These are phyloP conservation scores for Cardamine chenopodiifolia DNA, from an alignment of 345 rosid species.

Conservation along the genomic window DNA sequence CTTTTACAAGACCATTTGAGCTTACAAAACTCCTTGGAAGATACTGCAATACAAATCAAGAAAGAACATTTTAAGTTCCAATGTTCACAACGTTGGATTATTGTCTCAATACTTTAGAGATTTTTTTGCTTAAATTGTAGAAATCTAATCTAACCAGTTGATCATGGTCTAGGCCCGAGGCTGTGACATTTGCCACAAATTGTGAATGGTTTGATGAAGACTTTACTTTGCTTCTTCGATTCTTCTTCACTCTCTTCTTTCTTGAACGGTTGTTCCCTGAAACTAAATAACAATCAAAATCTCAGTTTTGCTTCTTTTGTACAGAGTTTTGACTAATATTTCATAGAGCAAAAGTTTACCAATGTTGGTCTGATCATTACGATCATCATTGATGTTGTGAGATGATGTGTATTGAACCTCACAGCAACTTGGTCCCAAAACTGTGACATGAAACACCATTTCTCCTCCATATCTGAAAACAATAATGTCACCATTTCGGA, in stretches of 20 bases:
- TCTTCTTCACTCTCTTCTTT: slow-evolving; percentile 17
- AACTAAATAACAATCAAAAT: neutral
- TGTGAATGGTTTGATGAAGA: slow-evolving; percentile 4
- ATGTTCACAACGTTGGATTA: too few species aligned
- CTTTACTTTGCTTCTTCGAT: neutral
- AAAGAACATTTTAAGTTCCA: neutral
- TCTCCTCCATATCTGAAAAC: slow-evolving; percentile 37
- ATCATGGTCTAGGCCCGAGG: neutral
- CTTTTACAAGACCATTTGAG: slow-evolving; percentile 20
- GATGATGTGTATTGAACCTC: slow-evolving; percentile 29
- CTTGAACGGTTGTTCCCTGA: slow-evolving; percentile 15
- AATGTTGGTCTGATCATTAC: neutral
- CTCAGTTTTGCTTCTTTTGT: neutral
- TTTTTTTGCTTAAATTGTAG: too few species aligned
- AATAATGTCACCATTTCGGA: slow-evolving; percentile 27
- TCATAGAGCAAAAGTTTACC: neutral
- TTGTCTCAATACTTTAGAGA: too few species aligned
- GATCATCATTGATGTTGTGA: slow-evolving; percentile 2
- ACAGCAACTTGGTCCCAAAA: slow-evolving; percentile 36
- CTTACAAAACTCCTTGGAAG: slow-evolving; percentile 7
- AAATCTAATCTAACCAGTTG: too few species aligned
- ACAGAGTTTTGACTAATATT: neutral
- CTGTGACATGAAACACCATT: slow-evolving; percentile 38
- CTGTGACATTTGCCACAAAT: slow-evolving; percentile 25
- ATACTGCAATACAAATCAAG: slow-evolving; percentile 20